These are phyloP conservation scores for Leonotis leonurus DNA, from an alignment of 257 asterid species.

Conservation along the genomic window DNA sequence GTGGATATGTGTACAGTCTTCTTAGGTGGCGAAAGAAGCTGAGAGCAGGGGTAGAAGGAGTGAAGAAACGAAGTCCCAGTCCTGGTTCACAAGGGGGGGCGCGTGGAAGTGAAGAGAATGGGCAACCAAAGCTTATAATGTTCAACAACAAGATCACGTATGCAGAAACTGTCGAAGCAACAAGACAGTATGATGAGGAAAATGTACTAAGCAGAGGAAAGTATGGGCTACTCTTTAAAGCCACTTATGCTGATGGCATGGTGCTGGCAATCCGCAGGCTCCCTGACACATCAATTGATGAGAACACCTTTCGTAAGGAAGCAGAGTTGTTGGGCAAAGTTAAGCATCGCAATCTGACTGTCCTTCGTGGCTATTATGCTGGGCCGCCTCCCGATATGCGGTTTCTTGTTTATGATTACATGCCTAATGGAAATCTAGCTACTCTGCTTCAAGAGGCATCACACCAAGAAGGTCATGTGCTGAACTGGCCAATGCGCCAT, in stretches of 20 bases:
- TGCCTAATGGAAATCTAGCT: constrained; percentile 80
- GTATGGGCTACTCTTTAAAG: constrained; percentile 62
- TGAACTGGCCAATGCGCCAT: constrained; percentile 94
- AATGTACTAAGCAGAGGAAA: constrained; percentile 67
- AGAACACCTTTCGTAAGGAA: constrained; percentile 57
- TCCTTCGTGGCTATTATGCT: constrained; percentile 73
- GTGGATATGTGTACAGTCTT: constrained; percentile 56
- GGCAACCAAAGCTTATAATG: constrained; percentile 66
- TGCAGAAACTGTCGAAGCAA: constrained; percentile 78
- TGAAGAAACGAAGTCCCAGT: constrained; percentile 77
- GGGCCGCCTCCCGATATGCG: constrained; percentile 78
- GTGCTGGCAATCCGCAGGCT: constrained; percentile 76
- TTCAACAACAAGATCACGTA: constrained; percentile 72
- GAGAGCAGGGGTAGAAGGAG: constrained; percentile 45
- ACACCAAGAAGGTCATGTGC: constrained; percentile 82
- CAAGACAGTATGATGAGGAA: constrained; percentile 81
- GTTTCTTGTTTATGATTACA: constrained; percentile 66
- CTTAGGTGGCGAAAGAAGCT: constrained; percentile 59
- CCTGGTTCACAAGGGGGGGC: constrained; percentile 55
- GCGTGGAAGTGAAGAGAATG: constrained; percentile 74
- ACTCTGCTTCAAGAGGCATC: constrained; percentile 80
- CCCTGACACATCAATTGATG: constrained; percentile 54
- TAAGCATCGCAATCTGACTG: constrained; percentile 70
- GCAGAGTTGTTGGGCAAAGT: constrained; percentile 73
- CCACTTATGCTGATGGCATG: constrained; percentile 79